These are phyloP conservation scores for Neurospora sp. DNA, from an alignment of 495 filamentous ascomycete genomes.

Conservation along the genomic window DNA sequence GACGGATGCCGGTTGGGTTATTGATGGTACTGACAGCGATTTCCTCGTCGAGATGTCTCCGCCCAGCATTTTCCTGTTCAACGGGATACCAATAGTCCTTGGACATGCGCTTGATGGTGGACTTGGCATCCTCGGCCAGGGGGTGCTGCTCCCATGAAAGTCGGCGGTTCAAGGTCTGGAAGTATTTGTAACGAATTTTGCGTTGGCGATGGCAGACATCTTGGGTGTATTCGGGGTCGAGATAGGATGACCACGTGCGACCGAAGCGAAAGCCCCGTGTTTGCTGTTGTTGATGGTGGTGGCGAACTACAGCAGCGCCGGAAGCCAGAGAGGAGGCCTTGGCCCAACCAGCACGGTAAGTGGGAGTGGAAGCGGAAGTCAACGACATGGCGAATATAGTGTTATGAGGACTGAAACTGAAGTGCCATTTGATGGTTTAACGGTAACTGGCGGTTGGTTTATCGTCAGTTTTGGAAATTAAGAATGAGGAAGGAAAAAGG, in stretches of 20 bases:
- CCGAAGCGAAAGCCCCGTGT: slow-evolving; percentile 37
- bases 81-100: slow-evolving; percentile 23
- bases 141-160: slow-evolving; percentile 30
- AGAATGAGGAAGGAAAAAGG: not conserved
- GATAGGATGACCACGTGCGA: slow-evolving; percentile 29
- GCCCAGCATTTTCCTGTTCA: slow-evolving; percentile 2
- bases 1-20: slow-evolving; percentile 23
- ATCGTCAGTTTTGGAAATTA: not conserved
- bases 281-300: slow-evolving; percentile 22
- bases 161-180: slow-evolving; percentile 24
- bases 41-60: slow-evolving; percentile 5
- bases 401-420: not conserved
- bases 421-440: not conserved
- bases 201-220: slow-evolving; percentile 31
- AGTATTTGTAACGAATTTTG: slow-evolving; percentile 30
- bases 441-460: not conserved
- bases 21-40: not conserved
- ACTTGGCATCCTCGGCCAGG: slow-evolving; percentile 17
- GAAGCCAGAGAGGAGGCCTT: slow-evolving; percentile 10
- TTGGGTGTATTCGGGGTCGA: slow-evolving; percentile 26
- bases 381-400: slow-evolving; percentile 24
- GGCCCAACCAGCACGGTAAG: slow-evolving; percentile 22
- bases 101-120: slow-evolving; percentile 24
- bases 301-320: slow-evolving; percentile 9
- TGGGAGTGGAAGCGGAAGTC: slow-evolving; percentile 18